These are phyloP conservation scores for Ceratorhiza oryzae-sativae DNA, from an alignment of 1,284 basidiomycete species.

Conservation along the genomic window DNA sequence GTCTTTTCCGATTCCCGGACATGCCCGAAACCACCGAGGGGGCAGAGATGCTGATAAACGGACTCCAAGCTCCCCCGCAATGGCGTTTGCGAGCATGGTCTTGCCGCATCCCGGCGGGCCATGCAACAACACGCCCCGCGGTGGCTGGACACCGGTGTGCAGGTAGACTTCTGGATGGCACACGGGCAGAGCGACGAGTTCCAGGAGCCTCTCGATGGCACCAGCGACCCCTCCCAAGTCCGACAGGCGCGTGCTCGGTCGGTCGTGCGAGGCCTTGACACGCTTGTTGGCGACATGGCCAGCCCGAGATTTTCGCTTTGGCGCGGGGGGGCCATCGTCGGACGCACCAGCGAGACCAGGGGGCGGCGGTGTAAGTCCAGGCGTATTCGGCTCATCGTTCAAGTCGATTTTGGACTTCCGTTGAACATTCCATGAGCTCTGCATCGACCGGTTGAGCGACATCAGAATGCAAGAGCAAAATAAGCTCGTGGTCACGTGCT, in stretches of 20 bases:
- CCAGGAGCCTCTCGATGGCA: constrained; percentile 92
- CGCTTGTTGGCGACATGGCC: constrained; percentile 61
- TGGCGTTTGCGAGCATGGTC: constrained; percentile 88
- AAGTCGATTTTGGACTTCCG: constrained; percentile 69
- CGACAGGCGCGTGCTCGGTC: constrained; percentile 75
- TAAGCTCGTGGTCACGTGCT: not conserved
- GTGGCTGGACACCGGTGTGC: constrained; percentile 91
- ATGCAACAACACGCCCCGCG: constrained; percentile 91
- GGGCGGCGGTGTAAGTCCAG: constrained; percentile 47
- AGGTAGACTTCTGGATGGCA: constrained; percentile 95
- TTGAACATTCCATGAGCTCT: constrained; percentile 74
- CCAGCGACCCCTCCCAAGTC: constrained; percentile 88
- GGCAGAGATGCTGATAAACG: constrained; percentile 92
- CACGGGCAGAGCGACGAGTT: constrained; percentile 93
- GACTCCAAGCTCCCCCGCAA: constrained; percentile 93
- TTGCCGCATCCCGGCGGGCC: constrained; percentile 98
- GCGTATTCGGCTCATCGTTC: constrained; percentile 54
- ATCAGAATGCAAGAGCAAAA: not conserved
- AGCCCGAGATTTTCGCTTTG: constrained; percentile 66
- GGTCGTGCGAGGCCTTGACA: constrained; percentile 60
- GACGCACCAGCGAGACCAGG: constrained; percentile 46
- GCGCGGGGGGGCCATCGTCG: constrained; percentile 47
- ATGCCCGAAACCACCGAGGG: constrained; percentile 96
- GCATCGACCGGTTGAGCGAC: constrained; percentile 75
- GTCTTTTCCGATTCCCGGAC: constrained; percentile 99